These are phyloP conservation scores for Lentinula edodes DNA, from an alignment of 768 basidiomycete genomes.

Conservation along the genomic window DNA sequence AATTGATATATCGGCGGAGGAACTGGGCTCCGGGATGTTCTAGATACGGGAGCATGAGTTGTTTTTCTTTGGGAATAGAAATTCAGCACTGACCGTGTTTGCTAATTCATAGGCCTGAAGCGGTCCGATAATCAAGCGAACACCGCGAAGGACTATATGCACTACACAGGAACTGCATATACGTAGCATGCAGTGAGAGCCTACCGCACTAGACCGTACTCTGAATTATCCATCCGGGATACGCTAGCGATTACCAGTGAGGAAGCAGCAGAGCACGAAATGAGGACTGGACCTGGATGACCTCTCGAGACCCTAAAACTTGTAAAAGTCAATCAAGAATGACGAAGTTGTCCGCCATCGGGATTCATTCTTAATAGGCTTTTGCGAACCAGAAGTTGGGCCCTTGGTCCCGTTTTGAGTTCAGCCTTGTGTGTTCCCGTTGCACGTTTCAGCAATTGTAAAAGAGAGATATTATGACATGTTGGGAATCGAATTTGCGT, in stretches of 20 bases:
- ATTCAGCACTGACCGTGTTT: background rate
- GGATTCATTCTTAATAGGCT: background rate
- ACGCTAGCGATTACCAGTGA: no score
- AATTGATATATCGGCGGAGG: background rate
- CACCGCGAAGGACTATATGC: no score
- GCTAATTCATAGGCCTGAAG: background rate
- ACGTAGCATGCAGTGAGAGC: no score
- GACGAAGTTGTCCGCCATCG: background rate
- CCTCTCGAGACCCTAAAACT: background rate
- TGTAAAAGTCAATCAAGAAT: slow-evolving; percentile 1
- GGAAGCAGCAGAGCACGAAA: no score
- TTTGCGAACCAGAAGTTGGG: background rate
- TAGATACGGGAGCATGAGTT: background rate
- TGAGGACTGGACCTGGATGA: no score
- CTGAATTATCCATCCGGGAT: no score
- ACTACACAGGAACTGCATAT: no score
- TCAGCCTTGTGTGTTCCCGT: background rate
- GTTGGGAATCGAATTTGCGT: no score
- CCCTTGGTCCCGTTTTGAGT: background rate
- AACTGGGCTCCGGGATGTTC: background rate
- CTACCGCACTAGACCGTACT: no score
- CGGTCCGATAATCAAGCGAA: background rate
- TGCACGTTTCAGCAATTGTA: background rate
- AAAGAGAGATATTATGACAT: background rate
- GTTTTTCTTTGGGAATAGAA: background rate